A percentile compares a stretch with the other conserved stretches of the same genome.
These are phyloP conservation scores for Beverwykella pulmonaria DNA, from an alignment of 495 filamentous ascomycete genomes.

Conservation along the genomic window DNA sequence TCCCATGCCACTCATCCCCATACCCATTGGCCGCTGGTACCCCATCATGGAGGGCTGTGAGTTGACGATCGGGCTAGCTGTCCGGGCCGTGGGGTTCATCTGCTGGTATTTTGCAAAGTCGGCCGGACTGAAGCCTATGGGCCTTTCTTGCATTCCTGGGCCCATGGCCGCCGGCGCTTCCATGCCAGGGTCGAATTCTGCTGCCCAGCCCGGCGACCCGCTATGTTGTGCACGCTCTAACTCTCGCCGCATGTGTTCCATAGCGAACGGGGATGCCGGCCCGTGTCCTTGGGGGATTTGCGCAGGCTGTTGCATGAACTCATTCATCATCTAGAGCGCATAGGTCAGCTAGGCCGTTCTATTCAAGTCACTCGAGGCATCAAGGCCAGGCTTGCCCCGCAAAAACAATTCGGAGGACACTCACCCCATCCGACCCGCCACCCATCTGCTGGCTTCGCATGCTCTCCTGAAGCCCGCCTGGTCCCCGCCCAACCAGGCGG, in stretches of 20 bases:
- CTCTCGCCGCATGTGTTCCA: constrained; percentile 71
- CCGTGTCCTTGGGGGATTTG: constrained; percentile 56
- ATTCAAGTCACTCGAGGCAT: neutral
- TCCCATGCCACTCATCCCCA: constrained; percentile 44
- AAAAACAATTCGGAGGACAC: constrained; percentile 6
- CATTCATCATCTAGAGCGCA: constrained; percentile 79
- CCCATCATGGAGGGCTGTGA: constrained; percentile 55
- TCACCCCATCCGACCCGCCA: constrained; percentile 64
- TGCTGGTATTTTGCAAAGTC: constrained; percentile 87
- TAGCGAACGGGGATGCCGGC: constrained; percentile 60
- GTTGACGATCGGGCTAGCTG: constrained; percentile 57
- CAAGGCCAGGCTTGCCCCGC: neutral
- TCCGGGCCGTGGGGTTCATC: constrained; percentile 62
- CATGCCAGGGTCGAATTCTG: constrained; percentile 65
- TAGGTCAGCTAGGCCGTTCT: constrained; percentile 35
- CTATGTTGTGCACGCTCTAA: constrained; percentile 61
- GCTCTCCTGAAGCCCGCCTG: constrained; percentile 63
- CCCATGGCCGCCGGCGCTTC: constrained; percentile 76
- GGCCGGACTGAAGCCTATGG: constrained; percentile 71
- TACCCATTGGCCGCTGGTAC: constrained; percentile 66
- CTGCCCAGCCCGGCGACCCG: constrained; percentile 68
- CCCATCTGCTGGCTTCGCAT: constrained; percentile 65
- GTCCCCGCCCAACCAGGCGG: constrained; percentile 72
- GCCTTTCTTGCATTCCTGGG: constrained; percentile 55
- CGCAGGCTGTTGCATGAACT: constrained; percentile 77